Base-by-base conservation (phyloP, 768 basidiomycete species). In the Boletus rufocinnamomeus region DNA sequence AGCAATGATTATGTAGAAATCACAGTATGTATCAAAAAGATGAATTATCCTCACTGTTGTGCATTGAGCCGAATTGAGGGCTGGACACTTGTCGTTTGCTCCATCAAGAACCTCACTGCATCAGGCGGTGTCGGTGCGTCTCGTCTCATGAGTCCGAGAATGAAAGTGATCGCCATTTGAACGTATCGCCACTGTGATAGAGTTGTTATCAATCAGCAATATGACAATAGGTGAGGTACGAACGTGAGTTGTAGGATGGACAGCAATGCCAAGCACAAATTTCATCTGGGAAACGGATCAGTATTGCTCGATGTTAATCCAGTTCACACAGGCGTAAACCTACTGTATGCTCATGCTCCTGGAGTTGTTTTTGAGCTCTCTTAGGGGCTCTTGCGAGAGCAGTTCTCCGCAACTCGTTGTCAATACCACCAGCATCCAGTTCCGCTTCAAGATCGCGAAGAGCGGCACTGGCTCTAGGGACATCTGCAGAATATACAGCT, bases 101-200 rank as follows among this genome's bases (percentile, higher is more conserved):
- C 77, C 63, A 89, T 75, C 70, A 93, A 84, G 69, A 91, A 86
- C 59, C 72, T 78, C 1, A 84, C 82, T 6, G 87, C 70, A 4
- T 80, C 80, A 16, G 85, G 75, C 3, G 82, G 70, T 19, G 83
- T 77, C 11, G 79, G 73, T 30, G 73, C 70, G 65, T 93, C 89
- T 68, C 89, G 78, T 64, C 87, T 81, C 54, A 91, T 76, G 32
- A 91, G 76, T 40, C 81, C 77, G 32, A 75, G 76, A 46, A 92
- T 69, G 66, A 89, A 87, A 35, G 80, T 81, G 32, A 79, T 71
- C 9, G 90, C 87, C 64, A 85, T 85, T 77, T 91, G 86, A 0
- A 86, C 78, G 70, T 93, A 93, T 75, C 90, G 80, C 91, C 91
- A 93, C 91, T 93, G 63, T n/a, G 16, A 66, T 19, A 57, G 57